Conservation (phyloP, 805 yeast species). For the Zygoascus biomembranicola region DNA sequence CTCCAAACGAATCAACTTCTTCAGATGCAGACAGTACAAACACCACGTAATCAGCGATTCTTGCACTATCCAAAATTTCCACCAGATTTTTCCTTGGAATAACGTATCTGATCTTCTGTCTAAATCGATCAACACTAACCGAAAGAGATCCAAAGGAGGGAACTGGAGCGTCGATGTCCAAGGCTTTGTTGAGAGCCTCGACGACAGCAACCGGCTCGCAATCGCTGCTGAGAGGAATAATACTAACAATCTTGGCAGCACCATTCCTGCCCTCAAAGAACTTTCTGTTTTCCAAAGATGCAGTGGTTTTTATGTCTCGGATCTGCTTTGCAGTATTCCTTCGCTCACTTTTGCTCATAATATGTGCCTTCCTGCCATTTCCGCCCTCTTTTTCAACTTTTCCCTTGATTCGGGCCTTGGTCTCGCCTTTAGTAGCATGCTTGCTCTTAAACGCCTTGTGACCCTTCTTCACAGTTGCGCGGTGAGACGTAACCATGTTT, state of each 20-base stretch:
- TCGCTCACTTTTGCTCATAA: conserved; percentile 39
- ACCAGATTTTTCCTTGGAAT: conserved; percentile 55
- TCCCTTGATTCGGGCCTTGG: conserved; percentile 73
- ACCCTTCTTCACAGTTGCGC: conserved; percentile 72
- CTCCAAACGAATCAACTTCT: conserved; percentile 83
- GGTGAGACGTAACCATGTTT: conserved; percentile 54
- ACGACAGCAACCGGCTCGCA: conserved; percentile 34
- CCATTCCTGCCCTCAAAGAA: conserved; percentile 75
- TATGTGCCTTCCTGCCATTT: conserved; percentile 11
- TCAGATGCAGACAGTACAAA: conserved; percentile 82
- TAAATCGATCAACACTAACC: conserved; percentile 49
- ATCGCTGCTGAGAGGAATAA: conserved; percentile 73
- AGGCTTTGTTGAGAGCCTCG: conserved; percentile 16
- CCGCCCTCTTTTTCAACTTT: conserved; percentile 63
- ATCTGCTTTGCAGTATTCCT: conserved; percentile 72
- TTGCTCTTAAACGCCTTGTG: conserved; percentile 89
- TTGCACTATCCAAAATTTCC: conserved; percentile 74
- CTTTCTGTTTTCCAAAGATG: conserved; percentile 50
- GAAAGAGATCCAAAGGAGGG: conserved; percentile 14
- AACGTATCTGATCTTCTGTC: conserved; percentile 61
- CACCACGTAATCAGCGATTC: conserved; percentile 80
- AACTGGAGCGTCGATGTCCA: conserved; percentile 14
- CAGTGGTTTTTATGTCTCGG: conserved; percentile 60
- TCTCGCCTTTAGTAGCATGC: conserved; percentile 81
- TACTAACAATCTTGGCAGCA: conserved; percentile 74